Conservation (phyloP, 139 green algal genomes). For the Coelastrella sp. region DNA sequence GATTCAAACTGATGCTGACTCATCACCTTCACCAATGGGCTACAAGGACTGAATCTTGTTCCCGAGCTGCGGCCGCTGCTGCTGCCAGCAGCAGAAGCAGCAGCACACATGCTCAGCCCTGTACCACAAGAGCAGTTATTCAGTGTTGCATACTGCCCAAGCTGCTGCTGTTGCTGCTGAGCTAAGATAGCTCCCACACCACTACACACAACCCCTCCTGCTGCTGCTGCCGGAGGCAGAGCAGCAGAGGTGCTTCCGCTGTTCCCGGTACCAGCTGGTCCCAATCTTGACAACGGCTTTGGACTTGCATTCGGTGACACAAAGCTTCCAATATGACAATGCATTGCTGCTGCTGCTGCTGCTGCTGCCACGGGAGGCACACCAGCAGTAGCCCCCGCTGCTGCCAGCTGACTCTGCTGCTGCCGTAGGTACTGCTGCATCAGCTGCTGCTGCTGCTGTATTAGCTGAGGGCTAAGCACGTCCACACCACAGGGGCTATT, state of each 20-base stretch:
- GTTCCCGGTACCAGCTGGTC: background rate
- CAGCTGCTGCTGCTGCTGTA: slow-evolving; percentile 32
- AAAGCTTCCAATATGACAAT: slow-evolving; percentile 5
- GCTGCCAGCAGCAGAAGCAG: slow-evolving; percentile 11
- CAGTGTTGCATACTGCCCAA: background rate
- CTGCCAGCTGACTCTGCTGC: too few species aligned
- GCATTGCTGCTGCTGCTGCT: slow-evolving; percentile 7
- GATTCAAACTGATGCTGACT: slow-evolving; percentile 13
- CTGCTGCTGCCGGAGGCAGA: slow-evolving; percentile 1
- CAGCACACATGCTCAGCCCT: background rate
- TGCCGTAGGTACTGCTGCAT: slow-evolving; percentile 40
- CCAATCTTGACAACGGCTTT: slow-evolving; percentile 9
- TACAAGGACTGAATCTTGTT: background rate
- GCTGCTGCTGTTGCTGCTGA: slow-evolving; percentile 11
- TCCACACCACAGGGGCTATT: background rate
- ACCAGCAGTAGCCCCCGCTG: background rate
- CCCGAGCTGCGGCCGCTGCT: slow-evolving; percentile 6
- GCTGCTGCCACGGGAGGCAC: background rate
- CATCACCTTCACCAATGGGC: background rate
- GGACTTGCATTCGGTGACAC: slow-evolving; percentile 31
- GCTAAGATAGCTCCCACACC: background rate
- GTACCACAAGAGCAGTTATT: background rate
- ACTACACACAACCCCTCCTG: background rate
- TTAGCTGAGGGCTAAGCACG: background rate
- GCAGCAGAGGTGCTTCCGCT: background rate